Conservation (phyloP, 2,329 filamentous ascomycete species). For the Pestalotiopsis sp. region DNA sequence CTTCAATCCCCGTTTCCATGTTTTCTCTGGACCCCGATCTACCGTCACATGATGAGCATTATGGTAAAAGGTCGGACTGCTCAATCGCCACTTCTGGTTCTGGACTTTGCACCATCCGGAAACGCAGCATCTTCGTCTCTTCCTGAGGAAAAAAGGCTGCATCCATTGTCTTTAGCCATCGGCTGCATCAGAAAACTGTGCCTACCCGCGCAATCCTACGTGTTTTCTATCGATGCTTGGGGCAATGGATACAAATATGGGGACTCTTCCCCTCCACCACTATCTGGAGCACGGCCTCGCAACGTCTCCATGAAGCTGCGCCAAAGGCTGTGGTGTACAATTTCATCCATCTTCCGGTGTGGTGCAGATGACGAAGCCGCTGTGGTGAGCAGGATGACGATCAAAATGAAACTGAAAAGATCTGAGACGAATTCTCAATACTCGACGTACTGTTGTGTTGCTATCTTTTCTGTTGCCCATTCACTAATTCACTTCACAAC, state of each 20-base stretch:
- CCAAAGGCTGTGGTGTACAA: conserved; percentile 18
- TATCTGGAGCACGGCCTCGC: conserved; percentile 14
- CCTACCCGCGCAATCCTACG: not conserved
- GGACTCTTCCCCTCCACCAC: not conserved
- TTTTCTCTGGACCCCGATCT: not conserved
- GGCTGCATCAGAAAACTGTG: not conserved
- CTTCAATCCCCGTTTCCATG: not conserved
- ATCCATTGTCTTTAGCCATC: not conserved
- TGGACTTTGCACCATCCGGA: conserved; percentile 14
- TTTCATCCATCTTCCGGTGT: not conserved
- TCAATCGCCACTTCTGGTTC: conserved; percentile 17
- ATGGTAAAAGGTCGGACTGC: conserved; percentile 21
- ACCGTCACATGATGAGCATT: conserved; percentile 16
- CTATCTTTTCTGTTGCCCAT: not conserved
- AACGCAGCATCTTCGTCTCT: not conserved
- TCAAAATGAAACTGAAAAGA: conserved; percentile 19
- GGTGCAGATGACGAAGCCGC: conserved; percentile 17
- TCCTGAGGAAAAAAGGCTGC: not conserved
- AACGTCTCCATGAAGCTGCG: conserved; percentile 8
- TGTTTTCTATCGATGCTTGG: not conserved
- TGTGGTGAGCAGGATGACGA: conserved; percentile 20
- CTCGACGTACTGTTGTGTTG: not conserved
- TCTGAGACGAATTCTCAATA: conserved; percentile 15
- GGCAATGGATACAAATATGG: not conserved
- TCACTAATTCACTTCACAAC: too few relatives aligned